Evolutionary conservation across 1,284 basidiomycete genomes (phyloP).

Genomic region (Schizopora paradoxa): DNA sequence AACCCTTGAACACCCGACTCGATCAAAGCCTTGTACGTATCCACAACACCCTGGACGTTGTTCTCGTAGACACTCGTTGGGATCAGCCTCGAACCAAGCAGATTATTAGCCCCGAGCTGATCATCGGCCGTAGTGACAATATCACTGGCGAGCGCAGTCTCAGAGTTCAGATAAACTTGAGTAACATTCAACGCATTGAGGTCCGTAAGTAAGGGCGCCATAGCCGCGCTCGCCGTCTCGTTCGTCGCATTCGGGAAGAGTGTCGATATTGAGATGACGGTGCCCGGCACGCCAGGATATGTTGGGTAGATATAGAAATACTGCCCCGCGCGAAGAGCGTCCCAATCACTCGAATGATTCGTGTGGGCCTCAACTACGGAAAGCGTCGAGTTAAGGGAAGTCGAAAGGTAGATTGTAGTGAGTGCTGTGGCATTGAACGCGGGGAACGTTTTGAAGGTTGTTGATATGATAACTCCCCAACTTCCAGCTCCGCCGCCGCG

Average conservation of each 20-base stretch:
- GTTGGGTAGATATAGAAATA: constrained; percentile 25
- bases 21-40: neutral
- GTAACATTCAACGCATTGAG: neutral
- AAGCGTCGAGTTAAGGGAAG: neutral
- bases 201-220: neutral
- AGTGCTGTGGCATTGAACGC: constrained; percentile 27
- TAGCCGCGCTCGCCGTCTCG: neutral
- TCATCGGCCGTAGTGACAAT: neutral
- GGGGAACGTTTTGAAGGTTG: constrained; percentile 29
- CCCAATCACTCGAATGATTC: constrained; percentile 32
- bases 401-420: constrained; percentile 12
- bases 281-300: neutral
- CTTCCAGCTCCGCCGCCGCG: constrained; percentile 32
- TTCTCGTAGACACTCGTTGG: neutral
- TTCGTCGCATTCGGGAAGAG: neutral
- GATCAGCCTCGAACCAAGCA: neutral
- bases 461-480: constrained; percentile 31
- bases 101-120: neutral
- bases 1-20: neutral
- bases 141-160: neutral
- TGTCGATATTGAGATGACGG: neutral
- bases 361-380: constrained; percentile 1
- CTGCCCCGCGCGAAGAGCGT: constrained; percentile 27
- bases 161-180: neutral
- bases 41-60: neutral